Percentiles rank a stretch among this genome's conserved stretches.
Evolutionary conservation across 208 protist species (phyloP).

Genomic region (Borovskyia barvae): DNA sequence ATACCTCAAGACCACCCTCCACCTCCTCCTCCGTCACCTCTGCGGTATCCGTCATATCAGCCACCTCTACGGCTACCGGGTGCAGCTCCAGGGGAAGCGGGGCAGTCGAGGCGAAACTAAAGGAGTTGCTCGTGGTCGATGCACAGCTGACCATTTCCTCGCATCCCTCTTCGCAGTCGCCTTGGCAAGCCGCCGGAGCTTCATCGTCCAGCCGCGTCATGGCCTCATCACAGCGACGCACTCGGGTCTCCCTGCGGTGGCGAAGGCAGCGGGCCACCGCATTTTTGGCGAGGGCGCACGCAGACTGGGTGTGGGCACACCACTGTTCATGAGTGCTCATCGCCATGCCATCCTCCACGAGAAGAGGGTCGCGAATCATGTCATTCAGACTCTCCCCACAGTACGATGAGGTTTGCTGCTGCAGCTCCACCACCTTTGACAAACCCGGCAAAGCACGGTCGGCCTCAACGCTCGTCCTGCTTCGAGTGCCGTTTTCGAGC

Average conservation of each 20-base stretch:
- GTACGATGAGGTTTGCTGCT: too few species aligned
- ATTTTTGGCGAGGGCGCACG: constrained; percentile 23
- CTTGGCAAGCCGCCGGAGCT: neutral
- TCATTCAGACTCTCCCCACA: too few species aligned
- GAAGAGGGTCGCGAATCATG: constrained; percentile 13
- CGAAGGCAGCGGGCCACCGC: constrained; percentile 2
- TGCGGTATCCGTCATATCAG: too few species aligned
- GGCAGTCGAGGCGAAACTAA: too few species aligned
- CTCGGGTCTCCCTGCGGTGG: constrained; percentile 10
- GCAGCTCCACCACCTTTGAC: constrained; percentile 13
- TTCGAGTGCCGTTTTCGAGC: constrained; percentile 8
- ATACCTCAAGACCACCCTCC: constrained; percentile 11
- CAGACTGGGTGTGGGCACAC: constrained; percentile 19
- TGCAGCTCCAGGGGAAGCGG: too few species aligned
- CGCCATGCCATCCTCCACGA: neutral
- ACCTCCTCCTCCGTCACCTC: constrained; percentile 18
- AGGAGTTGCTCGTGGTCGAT: too few species aligned
- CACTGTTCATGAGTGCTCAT: constrained; percentile 12
- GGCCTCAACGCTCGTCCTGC: neutral
- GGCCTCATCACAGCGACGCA: constrained; percentile 20
- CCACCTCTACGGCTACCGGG: too few species aligned
- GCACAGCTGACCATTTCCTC: neutral
- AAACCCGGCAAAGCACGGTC: constrained; percentile 6
- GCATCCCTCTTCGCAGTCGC: neutral
- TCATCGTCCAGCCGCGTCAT: constrained; percentile 12